Conservation (phyloP, 192 early-diverging fungal genomes). For the Pecoramyces ruminantium region DNA sequence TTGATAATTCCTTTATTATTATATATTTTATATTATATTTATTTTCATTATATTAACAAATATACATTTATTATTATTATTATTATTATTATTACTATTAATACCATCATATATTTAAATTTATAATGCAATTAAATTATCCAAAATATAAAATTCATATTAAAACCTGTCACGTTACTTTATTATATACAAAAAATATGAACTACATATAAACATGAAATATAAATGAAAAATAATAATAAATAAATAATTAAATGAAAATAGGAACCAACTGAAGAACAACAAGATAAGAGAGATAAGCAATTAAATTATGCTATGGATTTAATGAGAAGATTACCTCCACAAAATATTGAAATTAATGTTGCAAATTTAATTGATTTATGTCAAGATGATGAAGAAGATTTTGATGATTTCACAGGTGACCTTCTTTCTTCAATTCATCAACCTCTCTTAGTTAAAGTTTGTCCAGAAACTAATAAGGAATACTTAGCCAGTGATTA, state of each 20-base stretch:
- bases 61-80: too few relatives aligned
- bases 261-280: background rate
- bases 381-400: constrained; percentile 72
- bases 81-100: too few relatives aligned
- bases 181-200: background rate
- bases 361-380: constrained; percentile 64
- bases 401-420: constrained; percentile 12
- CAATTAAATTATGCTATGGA: constrained; percentile 87
- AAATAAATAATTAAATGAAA: background rate
- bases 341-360: constrained; percentile 77
- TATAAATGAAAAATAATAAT: background rate
- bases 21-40: too few relatives aligned
- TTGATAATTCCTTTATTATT: too few relatives aligned
- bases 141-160: too few relatives aligned
- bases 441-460: constrained; percentile 70
- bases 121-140: too few relatives aligned
- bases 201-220: background rate
- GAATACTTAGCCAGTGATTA: constrained; percentile 88
- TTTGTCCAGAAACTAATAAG: constrained; percentile 47
- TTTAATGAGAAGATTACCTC: constrained; percentile 90
- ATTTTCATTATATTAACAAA: too few relatives aligned
- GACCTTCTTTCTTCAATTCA: constrained; percentile 68
- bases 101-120: too few relatives aligned
- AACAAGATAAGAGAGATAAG: constrained; percentile 4
- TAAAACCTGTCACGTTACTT: too few relatives aligned